A percentile compares a stretch with the other conserved stretches of the same genome.
Conservation (phyloP, 2,329 filamentous ascomycete species). For the Zymoseptoria tritici region DNA sequence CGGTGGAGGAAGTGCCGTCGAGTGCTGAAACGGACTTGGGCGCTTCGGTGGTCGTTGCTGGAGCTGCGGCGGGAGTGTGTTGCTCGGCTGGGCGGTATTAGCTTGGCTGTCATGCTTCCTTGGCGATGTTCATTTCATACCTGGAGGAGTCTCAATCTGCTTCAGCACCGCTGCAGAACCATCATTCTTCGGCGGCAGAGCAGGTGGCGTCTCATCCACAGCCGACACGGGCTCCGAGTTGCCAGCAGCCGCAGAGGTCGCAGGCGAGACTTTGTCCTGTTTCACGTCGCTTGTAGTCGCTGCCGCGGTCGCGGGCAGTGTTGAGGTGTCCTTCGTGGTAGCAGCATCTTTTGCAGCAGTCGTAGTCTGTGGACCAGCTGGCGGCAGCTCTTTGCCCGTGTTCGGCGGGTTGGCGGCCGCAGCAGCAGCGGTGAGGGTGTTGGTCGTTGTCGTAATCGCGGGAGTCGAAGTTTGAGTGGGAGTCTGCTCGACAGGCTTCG, state of each 20-base stretch:
- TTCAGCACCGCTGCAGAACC: background rate
- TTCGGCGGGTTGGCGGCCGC: conserved; percentile 7
- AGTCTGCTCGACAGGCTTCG: conserved; percentile 1
- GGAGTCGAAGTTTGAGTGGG: conserved; percentile 4
- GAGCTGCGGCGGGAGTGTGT: conserved; percentile 1
- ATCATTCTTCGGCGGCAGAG: conserved; percentile 14
- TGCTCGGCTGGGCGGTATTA: background rate
- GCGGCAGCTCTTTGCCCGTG: conserved; percentile 16
- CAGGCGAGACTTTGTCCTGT: conserved; percentile 4
- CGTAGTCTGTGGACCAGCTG: background rate
- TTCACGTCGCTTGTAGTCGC: background rate
- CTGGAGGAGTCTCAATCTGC: background rate
- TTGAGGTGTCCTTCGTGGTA: background rate
- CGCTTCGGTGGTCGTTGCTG: conserved; percentile 1
- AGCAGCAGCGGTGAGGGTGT: background rate
- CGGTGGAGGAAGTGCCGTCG: background rate
- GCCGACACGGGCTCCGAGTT: conserved; percentile 11
- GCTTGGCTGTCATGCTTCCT: background rate
- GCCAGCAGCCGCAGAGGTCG: conserved; percentile 3
- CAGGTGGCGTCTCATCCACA: conserved; percentile 13
- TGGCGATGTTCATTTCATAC: background rate
- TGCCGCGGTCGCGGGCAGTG: background rate
- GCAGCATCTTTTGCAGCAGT: conserved; percentile 1
- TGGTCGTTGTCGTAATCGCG: background rate
- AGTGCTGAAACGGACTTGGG: background rate